phyloP scores from a whole-genome alignment of 345 rosid genomes.

The Sisymbrium altissimum region DNA sequence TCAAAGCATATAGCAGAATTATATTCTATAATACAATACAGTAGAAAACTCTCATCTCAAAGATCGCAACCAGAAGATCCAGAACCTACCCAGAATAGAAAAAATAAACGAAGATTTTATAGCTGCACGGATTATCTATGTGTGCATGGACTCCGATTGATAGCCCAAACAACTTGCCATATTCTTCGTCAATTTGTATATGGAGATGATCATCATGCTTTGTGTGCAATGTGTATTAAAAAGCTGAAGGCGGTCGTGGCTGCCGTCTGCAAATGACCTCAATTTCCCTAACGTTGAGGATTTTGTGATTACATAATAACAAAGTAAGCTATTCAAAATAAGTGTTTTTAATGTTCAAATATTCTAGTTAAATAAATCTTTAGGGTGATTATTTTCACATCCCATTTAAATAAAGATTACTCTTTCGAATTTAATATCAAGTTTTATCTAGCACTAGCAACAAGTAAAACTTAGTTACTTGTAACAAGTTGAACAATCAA shows the following conservation, averaged over 20 bases:
- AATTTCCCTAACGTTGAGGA: neutral
- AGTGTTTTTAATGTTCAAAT: neutral
- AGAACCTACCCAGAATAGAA: neutral
- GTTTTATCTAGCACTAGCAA: neutral
- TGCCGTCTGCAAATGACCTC: neutral
- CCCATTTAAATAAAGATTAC: neutral
- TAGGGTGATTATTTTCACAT: neutral
- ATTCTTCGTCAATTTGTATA: neutral
- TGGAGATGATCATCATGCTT: neutral
- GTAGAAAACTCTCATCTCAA: neutral
- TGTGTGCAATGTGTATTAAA: neutral
- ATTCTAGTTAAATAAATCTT: neutral
- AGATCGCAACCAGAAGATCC: neutral
- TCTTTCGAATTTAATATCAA: neutral
- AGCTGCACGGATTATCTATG: neutral
- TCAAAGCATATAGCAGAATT: too few relatives aligned
- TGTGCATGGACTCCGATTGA: neutral
- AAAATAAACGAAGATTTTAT: neutral
- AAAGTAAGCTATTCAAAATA: neutral
- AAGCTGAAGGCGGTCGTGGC: neutral
- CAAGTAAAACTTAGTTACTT: conserved; percentile 12
- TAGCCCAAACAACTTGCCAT: neutral
- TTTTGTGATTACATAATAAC: neutral
- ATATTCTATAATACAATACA: neutral
- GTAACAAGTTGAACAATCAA: conserved; percentile 2